These are phyloP conservation scores for Lotus japonicus DNA, from an alignment of 306 rosid genomes.

Conservation along the genomic window DNA sequence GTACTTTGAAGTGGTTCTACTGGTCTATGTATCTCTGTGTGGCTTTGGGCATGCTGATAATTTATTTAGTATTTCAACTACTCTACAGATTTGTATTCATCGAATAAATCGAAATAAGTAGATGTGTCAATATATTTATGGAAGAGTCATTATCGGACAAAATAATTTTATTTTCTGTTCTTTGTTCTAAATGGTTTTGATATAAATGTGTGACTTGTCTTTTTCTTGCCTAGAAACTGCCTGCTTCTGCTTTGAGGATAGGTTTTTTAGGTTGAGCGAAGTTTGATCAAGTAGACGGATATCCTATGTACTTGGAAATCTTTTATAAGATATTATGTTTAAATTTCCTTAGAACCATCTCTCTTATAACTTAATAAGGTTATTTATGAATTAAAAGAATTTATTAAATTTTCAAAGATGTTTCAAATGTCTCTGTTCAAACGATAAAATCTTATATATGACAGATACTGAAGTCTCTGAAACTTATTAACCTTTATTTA, in stretches of 20 bases:
- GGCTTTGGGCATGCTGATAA: not conserved
- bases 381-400: not conserved
- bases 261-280: not conserved
- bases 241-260: not conserved
- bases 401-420: not conserved
- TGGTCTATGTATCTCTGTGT: not conserved
- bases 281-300: not conserved
- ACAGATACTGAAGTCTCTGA: not conserved
- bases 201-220: not conserved
- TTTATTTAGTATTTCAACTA: not conserved
- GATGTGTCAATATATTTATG: not conserved
- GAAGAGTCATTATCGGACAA: not conserved
- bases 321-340: slow-evolving; percentile 5
- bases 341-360: not conserved
- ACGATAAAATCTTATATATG: not conserved
- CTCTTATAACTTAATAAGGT: not conserved
- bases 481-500: not conserved
- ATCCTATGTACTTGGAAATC: not conserved
- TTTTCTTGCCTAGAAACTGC: not conserved
- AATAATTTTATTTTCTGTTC: not conserved
- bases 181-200: not conserved
- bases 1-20: not conserved
- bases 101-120: not conserved
- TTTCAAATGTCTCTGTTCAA: slow-evolving; percentile 5
- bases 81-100: slow-evolving; percentile 1